A percentile compares a stretch with the other conserved stretches of the same genome.
phyloP scores from a whole-genome alignment of 2,329 filamentous ascomycete genomes.

The Pyrenochaeta sp. region DNA sequence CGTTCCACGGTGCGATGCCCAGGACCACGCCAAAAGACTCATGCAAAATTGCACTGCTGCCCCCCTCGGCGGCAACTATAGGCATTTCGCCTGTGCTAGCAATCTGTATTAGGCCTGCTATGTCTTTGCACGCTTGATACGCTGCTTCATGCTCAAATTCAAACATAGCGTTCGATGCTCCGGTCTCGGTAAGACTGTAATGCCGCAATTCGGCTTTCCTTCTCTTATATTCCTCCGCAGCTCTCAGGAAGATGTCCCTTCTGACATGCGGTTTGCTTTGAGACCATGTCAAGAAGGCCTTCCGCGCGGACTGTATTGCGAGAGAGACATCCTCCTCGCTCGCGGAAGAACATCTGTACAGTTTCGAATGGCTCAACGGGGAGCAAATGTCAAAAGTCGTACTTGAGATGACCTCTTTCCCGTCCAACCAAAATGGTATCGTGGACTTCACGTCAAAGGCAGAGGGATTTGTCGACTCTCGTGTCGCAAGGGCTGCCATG shows the following conservation, averaged over 20 bases:
- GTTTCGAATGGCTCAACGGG: conserved; percentile 61
- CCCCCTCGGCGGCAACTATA: conserved; percentile 56
- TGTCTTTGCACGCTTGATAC: conserved; percentile 58
- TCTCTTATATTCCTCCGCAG: conserved; percentile 68
- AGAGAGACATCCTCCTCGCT: conserved; percentile 63
- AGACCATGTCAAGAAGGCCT: conserved; percentile 74
- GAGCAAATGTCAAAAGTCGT: conserved; percentile 64
- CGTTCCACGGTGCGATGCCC: conserved; percentile 79
- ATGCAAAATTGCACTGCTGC: conserved; percentile 70
- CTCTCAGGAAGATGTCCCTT: conserved; percentile 73
- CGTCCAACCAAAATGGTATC: conserved; percentile 58
- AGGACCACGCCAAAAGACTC: conserved; percentile 83
- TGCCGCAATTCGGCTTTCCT: conserved; percentile 66
- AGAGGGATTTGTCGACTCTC: conserved; percentile 4
- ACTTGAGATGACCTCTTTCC: conserved; percentile 56
- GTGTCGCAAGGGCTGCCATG: conserved; percentile 12
- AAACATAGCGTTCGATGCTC: conserved; percentile 52
- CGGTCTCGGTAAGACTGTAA: conserved; percentile 68
- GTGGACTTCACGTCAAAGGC: conserved; percentile 36
- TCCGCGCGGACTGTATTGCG: conserved; percentile 67
- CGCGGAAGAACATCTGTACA: conserved; percentile 64
- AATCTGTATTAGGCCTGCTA: conserved; percentile 61
- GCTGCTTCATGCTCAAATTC: conserved; percentile 52
- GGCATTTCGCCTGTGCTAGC: conserved; percentile 59
- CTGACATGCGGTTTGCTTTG: conserved; percentile 66